These are phyloP conservation scores for Boletus vermiculosoides DNA, from an alignment of 768 basidiomycete genomes.

Conservation along the genomic window DNA sequence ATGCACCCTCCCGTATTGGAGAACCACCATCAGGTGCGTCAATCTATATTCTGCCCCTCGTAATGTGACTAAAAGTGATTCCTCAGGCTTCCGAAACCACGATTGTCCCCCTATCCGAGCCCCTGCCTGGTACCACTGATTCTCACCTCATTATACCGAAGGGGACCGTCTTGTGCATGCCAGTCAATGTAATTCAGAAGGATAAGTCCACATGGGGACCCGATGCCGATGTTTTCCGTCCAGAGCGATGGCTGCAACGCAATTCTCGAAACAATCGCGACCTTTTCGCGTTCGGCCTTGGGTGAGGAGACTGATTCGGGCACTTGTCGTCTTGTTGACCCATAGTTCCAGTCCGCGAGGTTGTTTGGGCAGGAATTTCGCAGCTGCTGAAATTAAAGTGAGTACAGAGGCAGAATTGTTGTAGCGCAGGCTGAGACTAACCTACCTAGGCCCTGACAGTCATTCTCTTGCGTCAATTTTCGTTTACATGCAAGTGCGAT, in stretches of 20 bases:
- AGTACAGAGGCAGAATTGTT: constrained; percentile 20
- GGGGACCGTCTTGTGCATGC: constrained; percentile 54
- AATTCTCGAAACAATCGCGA: constrained; percentile 39
- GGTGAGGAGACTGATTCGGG: constrained; percentile 36
- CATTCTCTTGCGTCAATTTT: constrained; percentile 53
- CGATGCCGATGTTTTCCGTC: constrained; percentile 56
- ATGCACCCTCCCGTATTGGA: constrained; percentile 62
- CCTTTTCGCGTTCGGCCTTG: constrained; percentile 57
- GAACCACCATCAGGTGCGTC: constrained; percentile 58
- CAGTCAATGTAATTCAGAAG: constrained; percentile 55
- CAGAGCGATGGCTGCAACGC: constrained; percentile 59
- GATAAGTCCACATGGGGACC: constrained; percentile 57
- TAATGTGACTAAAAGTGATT: constrained; percentile 5
- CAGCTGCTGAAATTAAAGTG: constrained; percentile 60
- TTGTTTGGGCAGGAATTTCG: constrained; percentile 61
- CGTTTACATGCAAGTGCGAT: constrained; percentile 48
- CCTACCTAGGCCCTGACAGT: constrained; percentile 39
- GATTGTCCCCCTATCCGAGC: constrained; percentile 52
- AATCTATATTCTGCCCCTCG: not conserved
- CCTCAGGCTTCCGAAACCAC: constrained; percentile 50
- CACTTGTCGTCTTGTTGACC: constrained; percentile 9
- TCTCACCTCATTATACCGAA: constrained; percentile 50
- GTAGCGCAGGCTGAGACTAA: constrained; percentile 7
- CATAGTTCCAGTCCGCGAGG: constrained; percentile 47
- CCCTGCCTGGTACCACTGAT: constrained; percentile 45